Base-by-base conservation (phyloP, 2,329 filamentous ascomycete genomes). In the Sporothrix euskadiensis region DNA sequence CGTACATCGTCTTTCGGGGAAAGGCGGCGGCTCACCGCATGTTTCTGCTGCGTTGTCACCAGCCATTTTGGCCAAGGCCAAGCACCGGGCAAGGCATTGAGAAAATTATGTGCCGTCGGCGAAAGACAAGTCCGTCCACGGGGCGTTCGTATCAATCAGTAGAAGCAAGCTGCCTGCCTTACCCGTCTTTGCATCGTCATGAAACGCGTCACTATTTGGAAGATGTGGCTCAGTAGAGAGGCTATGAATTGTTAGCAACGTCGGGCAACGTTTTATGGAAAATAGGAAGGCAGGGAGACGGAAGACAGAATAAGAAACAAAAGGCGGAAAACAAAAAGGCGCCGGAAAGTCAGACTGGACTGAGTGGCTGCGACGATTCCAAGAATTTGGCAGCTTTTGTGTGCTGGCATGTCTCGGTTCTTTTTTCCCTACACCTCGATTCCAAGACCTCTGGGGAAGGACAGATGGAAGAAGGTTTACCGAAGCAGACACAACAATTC, bases 361-460 rank as follows among this genome's bases (percentile, higher is more conserved):
- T 49, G 56, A n/a, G 59, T 63, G 59, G 35, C 59, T 63, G 59
- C 59, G 35, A 44, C 35, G 12, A 41, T 12, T 63, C 56, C 56
- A 35, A 59, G 30, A 35, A 35, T 35, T 30, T 5, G 56, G 30
- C 56, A 6, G 10, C 59, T 35, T 63, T 19, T 41, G 30, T 22
- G 59, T 14, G 59, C n/a, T 63, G 59, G 59, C 59, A 63, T 63
- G 63, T 66, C 41, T 66, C 12, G 63, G 12, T 68, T n/a, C 52
- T 8, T 68, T 52, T 52, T 68, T 26, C 30, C 26, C 22, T 52
- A 8, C n/a, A 16, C 65, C 41, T 52, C 39, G 35, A 49, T 7
- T 52, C 49, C 0, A 16, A 35, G 65, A 10, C 44, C 65, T 32
- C n/a, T 22, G 63, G 16, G 2, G 35, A 49, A 14, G 35, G n/a